Base-by-base conservation (phyloP, 1,139 yeast species). In the Protomyces pachydermus region DNA sequence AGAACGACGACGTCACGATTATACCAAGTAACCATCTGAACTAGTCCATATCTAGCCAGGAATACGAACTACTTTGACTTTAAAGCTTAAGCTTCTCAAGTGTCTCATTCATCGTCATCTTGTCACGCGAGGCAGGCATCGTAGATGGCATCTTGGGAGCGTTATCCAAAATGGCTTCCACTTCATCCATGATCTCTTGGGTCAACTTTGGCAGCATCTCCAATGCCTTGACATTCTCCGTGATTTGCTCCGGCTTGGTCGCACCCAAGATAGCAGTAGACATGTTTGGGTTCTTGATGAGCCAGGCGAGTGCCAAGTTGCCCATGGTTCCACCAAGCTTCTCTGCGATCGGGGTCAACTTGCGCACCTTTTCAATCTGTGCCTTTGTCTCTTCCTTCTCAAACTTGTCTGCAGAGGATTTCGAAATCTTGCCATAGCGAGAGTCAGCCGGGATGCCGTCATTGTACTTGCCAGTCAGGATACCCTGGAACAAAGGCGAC, bases 231-330 rank as follows among this genome's bases (percentile, higher is more conserved):
- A 75, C 67, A 64, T 74, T 76, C 61, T 71, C 71, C 32, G 69
- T 70, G 52, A 76, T 65, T 67, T 76, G 78, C 56, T 73, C 73
- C 3, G 73, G 73, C 51, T 68, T 70, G 28, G 74, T 70, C 4
- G 77, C 77, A 38, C 78, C 78, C 35, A 71, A 70, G 58, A 76
- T 74, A 48, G 75, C 69, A 12, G 76, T 73, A n/a, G 74, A 69
- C 5, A 73, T 74, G 65, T 73, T 70, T 54, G 70, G 70, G 67
- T 74, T 73, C 66, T 71, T 72, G 63, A 74, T 67, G 53, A 72
- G 56, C 69, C 72, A 74, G 2, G 77, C 77, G 37, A 74, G 71
- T 3, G 76, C 71, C 46, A 74, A 68, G 18, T 72, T 70, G n/a
- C 75, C 73, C 58, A 70, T 61, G 6, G 72, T 67, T 51, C 72